Percentiles rank a stretch among this genome's conserved stretches.
Evolutionary conservation across 495 filamentous ascomycete genomes (phyloP).

Genomic region (Penicillium nucicola): DNA sequence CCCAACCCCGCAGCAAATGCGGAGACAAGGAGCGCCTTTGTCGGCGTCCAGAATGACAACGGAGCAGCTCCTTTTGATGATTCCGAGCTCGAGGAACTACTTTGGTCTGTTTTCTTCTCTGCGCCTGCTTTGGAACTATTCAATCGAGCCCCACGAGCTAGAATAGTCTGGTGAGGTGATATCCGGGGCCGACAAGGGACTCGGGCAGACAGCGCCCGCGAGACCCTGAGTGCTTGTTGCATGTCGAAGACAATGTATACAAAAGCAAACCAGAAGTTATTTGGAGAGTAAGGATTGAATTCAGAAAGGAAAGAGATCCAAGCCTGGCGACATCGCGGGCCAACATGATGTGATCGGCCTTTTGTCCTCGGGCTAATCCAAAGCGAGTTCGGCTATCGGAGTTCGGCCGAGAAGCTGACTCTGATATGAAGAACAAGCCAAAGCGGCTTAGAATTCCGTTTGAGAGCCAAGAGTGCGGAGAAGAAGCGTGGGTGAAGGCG

Average conservation of each 20-base stretch:
- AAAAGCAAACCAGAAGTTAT: too few relatives aligned
- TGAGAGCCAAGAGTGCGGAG: background rate
- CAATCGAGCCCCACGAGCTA: conserved; percentile 11
- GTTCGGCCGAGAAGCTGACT: conserved; percentile 26
- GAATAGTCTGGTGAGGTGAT: conserved; percentile 3
- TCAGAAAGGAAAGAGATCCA: background rate
- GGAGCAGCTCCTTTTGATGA: conserved; percentile 11
- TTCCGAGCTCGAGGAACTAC: conserved; percentile 7
- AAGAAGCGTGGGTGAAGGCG: background rate
- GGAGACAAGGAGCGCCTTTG: conserved; percentile 29
- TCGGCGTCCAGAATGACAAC: conserved; percentile 29
- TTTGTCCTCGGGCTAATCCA: conserved; percentile 12
- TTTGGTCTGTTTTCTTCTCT: conserved; percentile 3
- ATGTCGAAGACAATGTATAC: conserved; percentile 11
- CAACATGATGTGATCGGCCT: conserved; percentile 16
- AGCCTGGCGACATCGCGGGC: conserved; percentile 5
- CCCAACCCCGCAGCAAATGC: conserved; percentile 35
- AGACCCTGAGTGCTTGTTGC: conserved; percentile 18
- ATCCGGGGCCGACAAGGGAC: conserved; percentile 20
- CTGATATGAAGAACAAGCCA: too few relatives aligned
- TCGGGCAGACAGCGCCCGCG: conserved; percentile 31
- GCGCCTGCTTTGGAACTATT: conserved; percentile 18
- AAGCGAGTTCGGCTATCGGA: conserved; percentile 30
- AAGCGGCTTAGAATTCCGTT: conserved; percentile 1
- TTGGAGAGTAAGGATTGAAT: background rate